phyloP scores from a whole-genome alignment of 1,139 yeast species.

The Diutina neorugosa region DNA sequence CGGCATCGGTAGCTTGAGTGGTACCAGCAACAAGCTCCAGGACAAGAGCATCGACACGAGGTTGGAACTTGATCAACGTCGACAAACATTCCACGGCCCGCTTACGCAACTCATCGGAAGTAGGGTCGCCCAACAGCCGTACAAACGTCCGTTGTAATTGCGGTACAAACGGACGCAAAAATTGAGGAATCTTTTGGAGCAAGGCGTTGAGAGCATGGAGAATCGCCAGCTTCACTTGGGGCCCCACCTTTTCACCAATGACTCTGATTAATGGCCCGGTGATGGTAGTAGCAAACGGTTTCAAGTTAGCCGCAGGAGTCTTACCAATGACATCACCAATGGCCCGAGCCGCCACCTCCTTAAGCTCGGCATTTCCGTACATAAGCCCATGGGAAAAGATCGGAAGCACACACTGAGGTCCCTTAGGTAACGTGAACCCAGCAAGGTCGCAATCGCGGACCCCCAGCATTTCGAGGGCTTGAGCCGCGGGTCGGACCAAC shows the following conservation, averaged over 20 bases:
- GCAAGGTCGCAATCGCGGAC: conserved; percentile 52
- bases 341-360: conserved; percentile 79
- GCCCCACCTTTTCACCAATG: conserved; percentile 86
- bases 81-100: conserved; percentile 92
- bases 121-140: conserved; percentile 71
- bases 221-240: conserved; percentile 89
- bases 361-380: conserved; percentile 80
- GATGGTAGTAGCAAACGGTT: conserved; percentile 82
- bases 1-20: conserved; percentile 41
- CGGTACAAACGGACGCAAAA: conserved; percentile 90
- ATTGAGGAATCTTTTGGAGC: conserved; percentile 76
- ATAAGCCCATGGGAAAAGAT: conserved; percentile 89
- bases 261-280: conserved; percentile 98
- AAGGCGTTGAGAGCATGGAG: conserved; percentile 70
- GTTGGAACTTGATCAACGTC: conserved; percentile 75
- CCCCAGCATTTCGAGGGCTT: conserved; percentile 60
- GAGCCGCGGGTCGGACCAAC: conserved; percentile 67
- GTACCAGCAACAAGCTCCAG: conserved; percentile 75
- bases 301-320: conserved; percentile 71
- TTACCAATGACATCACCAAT: conserved; percentile 81
- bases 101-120: conserved; percentile 58
- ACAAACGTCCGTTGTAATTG: conserved; percentile 96
- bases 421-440: conserved; percentile 72
- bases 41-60: conserved; percentile 87
- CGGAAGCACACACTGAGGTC: conserved; percentile 82